Evolutionary conservation across 495 filamentous ascomycete genomes (phyloP), one percentile per base, ranked within the genome.

Genomic region (Neurospora sp.): DNA sequence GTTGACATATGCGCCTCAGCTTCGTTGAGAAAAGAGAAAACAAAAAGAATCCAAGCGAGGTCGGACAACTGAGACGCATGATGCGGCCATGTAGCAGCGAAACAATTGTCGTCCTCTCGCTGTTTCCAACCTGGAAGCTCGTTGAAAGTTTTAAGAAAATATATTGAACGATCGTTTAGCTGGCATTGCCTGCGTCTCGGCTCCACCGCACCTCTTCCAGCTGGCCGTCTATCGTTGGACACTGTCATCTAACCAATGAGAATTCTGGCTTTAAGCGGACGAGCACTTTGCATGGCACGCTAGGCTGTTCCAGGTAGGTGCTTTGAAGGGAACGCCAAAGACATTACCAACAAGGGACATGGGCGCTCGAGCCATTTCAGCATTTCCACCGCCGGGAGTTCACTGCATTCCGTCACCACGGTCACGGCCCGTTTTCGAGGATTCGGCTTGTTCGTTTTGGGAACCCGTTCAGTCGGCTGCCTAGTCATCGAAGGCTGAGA

Each of bases 251-350:
- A 37, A 7, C 53, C 53, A 65, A 65, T 65, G 27, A 65, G 27
- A 61, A 35, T 8, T 35, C 27, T 16, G 6, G 12, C 6, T 31
- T 61, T 31, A 61, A 59, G 22, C 53, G 12, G 53, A 65, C 14
- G 53, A 14, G 53, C 71, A 75, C 78, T 74, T 71, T 73, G 73
- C 72, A 75, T 74, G 73, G 35, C 41, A 69, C 75, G 76, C 79
- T 81, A 81, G 77, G 74, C 77, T 79, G 76, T 80, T 80, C 77
- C 77, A 38, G 79, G 79, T 76, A 81, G 79, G 79, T 81, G 79
- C 78, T 79, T 71, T 81, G 75, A 72, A 40, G 74, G 71, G 70
- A 73, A 73, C 72, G 70, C 74, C 70, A 71, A 31, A 61, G 27
- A 44, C 41, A 44, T 44, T 14, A 70, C 39, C 40, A 10, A 42